A percentile compares a stretch with the other conserved stretches of the same genome.
phyloP scores from a whole-genome alignment of 192 early-diverging fungal species.

The Entomortierella chlamydospora region DNA sequence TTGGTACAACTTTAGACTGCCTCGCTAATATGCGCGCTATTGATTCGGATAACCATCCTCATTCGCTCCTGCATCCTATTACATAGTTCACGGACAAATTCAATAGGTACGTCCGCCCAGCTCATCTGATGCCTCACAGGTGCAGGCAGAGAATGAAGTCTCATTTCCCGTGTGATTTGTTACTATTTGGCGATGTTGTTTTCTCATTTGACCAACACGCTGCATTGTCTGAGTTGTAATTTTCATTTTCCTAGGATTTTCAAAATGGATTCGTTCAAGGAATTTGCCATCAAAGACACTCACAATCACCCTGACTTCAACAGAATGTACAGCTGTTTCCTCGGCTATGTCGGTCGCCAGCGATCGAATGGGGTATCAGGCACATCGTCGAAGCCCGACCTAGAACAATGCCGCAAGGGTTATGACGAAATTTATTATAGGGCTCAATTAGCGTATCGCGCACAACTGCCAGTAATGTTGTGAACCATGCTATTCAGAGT shows the following conservation, averaged over 20 bases:
- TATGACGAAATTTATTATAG: no score
- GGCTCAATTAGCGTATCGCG: no score
- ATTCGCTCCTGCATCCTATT: no score
- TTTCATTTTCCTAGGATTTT: background rate
- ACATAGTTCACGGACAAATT: no score
- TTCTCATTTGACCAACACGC: constrained; percentile 2
- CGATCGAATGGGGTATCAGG: constrained; percentile 6
- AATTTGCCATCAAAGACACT: constrained; percentile 16
- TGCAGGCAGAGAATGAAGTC: constrained; percentile 27
- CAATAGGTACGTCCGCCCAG: no score
- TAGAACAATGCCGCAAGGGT: background rate
- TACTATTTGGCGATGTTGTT: background rate
- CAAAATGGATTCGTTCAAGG: constrained; percentile 19
- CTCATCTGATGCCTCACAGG: constrained; percentile 22
- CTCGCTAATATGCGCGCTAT: no score
- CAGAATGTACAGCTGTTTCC: constrained; percentile 16
- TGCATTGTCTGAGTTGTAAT: background rate
- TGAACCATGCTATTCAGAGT: no score
- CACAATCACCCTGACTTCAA: constrained; percentile 11
- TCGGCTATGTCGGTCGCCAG: constrained; percentile 12
- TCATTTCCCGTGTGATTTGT: background rate
- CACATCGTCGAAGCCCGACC: constrained; percentile 1
- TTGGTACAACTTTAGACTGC: no score
- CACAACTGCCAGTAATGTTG: no score
- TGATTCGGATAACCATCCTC: no score